Base-by-base conservation (phyloP, 2,329 filamentous ascomycete species). In the Amesomyces nigricolor region DNA sequence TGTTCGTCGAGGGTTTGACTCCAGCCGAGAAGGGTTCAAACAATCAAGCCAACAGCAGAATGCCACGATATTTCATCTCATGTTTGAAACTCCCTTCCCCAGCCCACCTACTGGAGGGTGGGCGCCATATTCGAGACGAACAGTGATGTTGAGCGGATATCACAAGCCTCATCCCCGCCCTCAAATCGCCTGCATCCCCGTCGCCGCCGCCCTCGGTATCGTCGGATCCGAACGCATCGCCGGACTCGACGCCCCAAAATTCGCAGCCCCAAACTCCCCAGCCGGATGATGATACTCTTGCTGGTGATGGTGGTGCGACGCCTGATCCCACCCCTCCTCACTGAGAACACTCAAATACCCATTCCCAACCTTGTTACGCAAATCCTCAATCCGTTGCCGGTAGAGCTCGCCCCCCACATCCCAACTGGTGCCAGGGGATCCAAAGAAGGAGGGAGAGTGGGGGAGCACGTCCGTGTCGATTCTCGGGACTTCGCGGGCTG, bases 321-420 rank as follows among this genome's bases (percentile, higher is more conserved):
- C 70, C 6, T 73, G 63, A 59, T 83, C 78, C 81, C 82, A 85
- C 42, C 73, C 78, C 68, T 94, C 88, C 65, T 96, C 91, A 58
- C 88, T 87, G 49, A 97, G 76, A 13, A 88, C 89, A 60, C 85
- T 91, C 39, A 99, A 79, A 80, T 95, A 99, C 38, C 85, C 88
- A 64, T 85, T 89, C 32, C 91, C 91, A 61, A 96, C 86, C 65
- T 92, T 89, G 65, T 87, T 87, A 58, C 91, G 86, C 52, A 96
- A 74, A 3, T 88, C 85, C 70, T 96, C 91, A 53, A 97, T 87
- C 70, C 94, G 94, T 68, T 88, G 88, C 55, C 88, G 84, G 71
- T 96, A 97, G 7, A 89, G 75, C 65, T 94, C 89, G 52, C 87
- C 87, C 56, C 82, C 81, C 43, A 82, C 73, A 57, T 84, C 83